A percentile compares a stretch with the other conserved stretches of the same genome.
These are phyloP conservation scores for Juncus inflexus DNA, from an alignment of 176 grass and related monocot genomes.

Conservation along the genomic window DNA sequence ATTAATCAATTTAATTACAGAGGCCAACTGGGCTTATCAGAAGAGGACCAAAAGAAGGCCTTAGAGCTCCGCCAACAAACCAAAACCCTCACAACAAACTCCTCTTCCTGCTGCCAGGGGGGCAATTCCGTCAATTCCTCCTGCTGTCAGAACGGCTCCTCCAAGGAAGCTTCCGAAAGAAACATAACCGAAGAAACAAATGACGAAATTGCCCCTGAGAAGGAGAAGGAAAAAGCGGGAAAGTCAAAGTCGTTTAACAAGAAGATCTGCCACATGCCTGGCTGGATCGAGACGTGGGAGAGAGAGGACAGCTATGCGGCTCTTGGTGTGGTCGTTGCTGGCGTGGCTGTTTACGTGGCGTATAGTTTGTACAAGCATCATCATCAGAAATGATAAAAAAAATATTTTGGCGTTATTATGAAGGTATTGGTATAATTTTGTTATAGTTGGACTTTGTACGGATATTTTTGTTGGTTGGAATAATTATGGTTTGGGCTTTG, in stretches of 20 bases:
- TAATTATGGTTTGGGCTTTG: no score
- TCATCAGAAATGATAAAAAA: constrained; percentile 3
- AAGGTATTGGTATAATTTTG: no score
- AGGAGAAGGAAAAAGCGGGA: constrained; percentile 24
- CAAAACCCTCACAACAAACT: constrained; percentile 33
- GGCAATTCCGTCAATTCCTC: constrained; percentile 28
- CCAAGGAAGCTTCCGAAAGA: constrained; percentile 45
- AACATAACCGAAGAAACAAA: constrained; percentile 36
- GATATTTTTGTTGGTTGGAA: no score
- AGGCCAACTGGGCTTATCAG: constrained; percentile 85
- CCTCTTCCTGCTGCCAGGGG: constrained; percentile 65
- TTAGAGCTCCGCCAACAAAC: constrained; percentile 41
- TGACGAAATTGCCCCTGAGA: constrained; percentile 30
- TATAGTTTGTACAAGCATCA: constrained; percentile 72
- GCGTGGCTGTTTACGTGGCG: constrained; percentile 53
- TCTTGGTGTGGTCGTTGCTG: constrained; percentile 71
- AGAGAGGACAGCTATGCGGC: constrained; percentile 63
- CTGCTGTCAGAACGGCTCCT: constrained; percentile 59
- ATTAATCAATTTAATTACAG: constrained; percentile 22
- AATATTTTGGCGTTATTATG: no score
- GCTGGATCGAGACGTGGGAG: constrained; percentile 88
- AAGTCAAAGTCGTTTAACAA: constrained; percentile 33
- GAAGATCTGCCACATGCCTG: constrained; percentile 66
- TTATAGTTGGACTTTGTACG: no score
- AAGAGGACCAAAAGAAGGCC: constrained; percentile 80